These are phyloP conservation scores for Coccomyxa sp. DNA, from an alignment of 139 green algal genomes.

Conservation along the genomic window DNA sequence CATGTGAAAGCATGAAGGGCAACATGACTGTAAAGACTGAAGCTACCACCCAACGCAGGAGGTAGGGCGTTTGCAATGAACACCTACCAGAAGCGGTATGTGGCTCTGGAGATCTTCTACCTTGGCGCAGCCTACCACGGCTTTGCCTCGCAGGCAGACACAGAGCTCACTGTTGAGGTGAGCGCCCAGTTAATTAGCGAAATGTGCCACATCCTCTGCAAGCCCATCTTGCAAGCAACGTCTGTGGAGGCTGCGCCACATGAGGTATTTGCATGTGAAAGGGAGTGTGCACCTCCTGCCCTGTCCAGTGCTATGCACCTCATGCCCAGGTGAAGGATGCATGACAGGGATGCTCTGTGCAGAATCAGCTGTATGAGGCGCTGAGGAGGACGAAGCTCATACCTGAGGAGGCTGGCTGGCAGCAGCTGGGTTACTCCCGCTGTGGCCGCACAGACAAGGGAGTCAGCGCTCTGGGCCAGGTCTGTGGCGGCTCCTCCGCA, in stretches of 20 bases:
- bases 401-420: slow-evolving; percentile 29
- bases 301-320: too few relatives aligned
- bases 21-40: not conserved
- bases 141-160: slow-evolving; percentile 73
- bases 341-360: too few relatives aligned
- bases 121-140: slow-evolving; percentile 71
- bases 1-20: too few relatives aligned
- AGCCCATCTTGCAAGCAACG: too few relatives aligned
- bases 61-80: slow-evolving; percentile 6
- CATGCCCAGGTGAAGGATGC: too few relatives aligned
- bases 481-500: too few relatives aligned
- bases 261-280: too few relatives aligned
- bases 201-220: not conserved
- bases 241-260: too few relatives aligned
- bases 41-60: not conserved
- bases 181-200: not conserved
- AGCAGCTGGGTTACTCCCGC: slow-evolving; percentile 61
- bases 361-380: slow-evolving; percentile 66
- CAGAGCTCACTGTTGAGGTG: slow-evolving; percentile 73
- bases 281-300: too few relatives aligned
- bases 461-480: slow-evolving; percentile 73
- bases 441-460: slow-evolving; percentile 83
- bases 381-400: slow-evolving; percentile 62
- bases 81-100: slow-evolving; percentile 38
- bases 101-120: slow-evolving; percentile 85